Evolutionary conservation across 164 flowering plant genomes (phyloP), one percentile per base, ranked within the genome.

Genomic region (Vitis riparia): DNA sequence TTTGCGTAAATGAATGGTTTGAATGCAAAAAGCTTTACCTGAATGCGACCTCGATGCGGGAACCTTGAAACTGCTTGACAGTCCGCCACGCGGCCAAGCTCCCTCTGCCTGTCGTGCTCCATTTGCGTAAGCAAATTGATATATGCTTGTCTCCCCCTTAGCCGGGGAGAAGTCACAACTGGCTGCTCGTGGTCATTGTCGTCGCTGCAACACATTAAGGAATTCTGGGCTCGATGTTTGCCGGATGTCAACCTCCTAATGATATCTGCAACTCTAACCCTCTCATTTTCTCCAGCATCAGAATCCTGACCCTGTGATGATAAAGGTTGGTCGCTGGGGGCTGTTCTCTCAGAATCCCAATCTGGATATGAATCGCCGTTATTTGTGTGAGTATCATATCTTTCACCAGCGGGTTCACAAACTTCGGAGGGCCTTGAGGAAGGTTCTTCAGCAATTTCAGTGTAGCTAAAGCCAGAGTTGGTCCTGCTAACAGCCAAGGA

Each of bases 61-160:
- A 93, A 93, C 11, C 66, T 77, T 10, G 98, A 86, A 60, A 93
- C 98, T 0, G 85, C 74, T 59, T 70, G 83, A 27, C 81, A 81
- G 23, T 85, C 89, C 0, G 44, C 84, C 47, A 93, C 66, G 7
- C 68, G 51, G 5, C 61, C 70, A n/a, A 93, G 84, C 77, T 93
- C 98, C 48, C 70, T 69, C 13, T 75, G 81, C 77, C 89, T 82
- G 53, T 90, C 92, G 0, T 80, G 80, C 73, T 86, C 88, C 75
- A 90, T 77, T 61, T 78, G 86, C 78, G 75, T 63, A 11, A 90
- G 79, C 76, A 93, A 68, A 63, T 90, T 89, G 27, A 59, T 61
- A 23, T 72, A 77, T 1, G 95, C 92, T 52, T 88, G 90, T 9
- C 91, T 74, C 65, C 97, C 98, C 76, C 97, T 83, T 5, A 93